These are phyloP conservation scores for Podospora conica DNA, from an alignment of 495 filamentous ascomycete genomes.

Conservation along the genomic window DNA sequence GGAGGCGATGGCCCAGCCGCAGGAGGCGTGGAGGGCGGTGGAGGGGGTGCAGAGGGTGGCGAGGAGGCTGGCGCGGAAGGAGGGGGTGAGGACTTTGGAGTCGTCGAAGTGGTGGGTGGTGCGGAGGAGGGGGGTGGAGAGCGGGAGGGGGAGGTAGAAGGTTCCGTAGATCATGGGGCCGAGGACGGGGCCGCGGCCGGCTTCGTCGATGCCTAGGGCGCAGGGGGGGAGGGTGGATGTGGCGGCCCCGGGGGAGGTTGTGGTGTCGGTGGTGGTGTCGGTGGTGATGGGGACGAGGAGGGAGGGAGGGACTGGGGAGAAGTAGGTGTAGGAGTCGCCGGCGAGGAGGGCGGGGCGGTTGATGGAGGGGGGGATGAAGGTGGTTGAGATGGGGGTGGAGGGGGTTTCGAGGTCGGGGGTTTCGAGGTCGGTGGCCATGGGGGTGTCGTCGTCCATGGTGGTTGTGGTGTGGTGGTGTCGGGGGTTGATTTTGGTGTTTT, in stretches of 20 bases:
- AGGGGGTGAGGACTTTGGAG: constrained; percentile 77
- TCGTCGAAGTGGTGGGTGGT: constrained; percentile 81
- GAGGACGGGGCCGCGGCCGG: constrained; percentile 88
- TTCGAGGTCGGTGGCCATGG: constrained; percentile 45
- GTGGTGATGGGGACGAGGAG: constrained; percentile 36
- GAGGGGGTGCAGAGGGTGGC: constrained; percentile 58
- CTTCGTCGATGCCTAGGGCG: constrained; percentile 85
- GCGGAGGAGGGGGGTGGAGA: constrained; percentile 67
- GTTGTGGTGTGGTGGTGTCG: no score
- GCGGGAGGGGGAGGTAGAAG: constrained; percentile 68
- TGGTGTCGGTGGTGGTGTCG: no score
- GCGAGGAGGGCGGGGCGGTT: constrained; percentile 51
- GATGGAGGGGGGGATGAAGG: constrained; percentile 78
- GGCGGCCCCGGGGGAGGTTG: no score
- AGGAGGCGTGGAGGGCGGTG: constrained; percentile 58
- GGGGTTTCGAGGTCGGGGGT: constrained; percentile 43
- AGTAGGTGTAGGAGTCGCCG: constrained; percentile 79
- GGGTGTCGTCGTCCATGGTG: constrained; percentile 32
- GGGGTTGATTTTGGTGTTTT: constrained; percentile 29
- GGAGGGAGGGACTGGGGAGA: constrained; percentile 60
- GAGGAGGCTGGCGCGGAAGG: constrained; percentile 70
- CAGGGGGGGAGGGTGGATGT: constrained; percentile 31
- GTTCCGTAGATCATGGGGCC: constrained; percentile 97
- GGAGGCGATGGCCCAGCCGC: constrained; percentile 74
- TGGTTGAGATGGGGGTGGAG: background rate